Evolutionary conservation across 495 filamentous ascomycete species (phyloP).

Genomic region (Lepraria neglecta): DNA sequence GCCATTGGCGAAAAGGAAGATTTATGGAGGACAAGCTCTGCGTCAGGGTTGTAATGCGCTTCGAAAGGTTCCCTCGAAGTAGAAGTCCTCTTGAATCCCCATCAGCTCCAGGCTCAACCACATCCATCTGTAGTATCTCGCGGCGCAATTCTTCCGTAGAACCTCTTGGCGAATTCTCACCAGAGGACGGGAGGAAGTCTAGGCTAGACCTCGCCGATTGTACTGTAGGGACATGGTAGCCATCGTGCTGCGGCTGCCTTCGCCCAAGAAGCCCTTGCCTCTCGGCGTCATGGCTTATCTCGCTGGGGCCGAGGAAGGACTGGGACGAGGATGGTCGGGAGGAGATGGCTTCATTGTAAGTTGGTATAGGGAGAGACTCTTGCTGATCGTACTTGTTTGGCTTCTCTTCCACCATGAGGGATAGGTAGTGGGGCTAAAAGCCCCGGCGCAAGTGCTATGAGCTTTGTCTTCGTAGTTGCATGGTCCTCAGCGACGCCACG

Average conservation of each 20-base stretch:
- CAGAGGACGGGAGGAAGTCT: conserved; percentile 45
- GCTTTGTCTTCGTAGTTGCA: conserved; percentile 9
- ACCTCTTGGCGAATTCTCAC: conserved; percentile 37
- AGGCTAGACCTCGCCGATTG: conserved; percentile 61
- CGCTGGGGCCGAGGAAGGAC: conserved; percentile 50
- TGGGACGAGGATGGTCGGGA: conserved; percentile 57
- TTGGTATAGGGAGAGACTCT: conserved; percentile 75
- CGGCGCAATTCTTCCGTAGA: conserved; percentile 59
- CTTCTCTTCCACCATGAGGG: conserved; percentile 53
- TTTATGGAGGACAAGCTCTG: conserved; percentile 50
- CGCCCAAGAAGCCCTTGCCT: conserved; percentile 51
- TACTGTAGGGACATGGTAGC: conserved; percentile 69
- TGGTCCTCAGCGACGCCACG: neutral
- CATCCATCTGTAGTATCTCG: conserved; percentile 86
- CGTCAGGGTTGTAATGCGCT: conserved; percentile 49
- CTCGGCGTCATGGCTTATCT: conserved; percentile 54
- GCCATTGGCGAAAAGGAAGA: conserved; percentile 46
- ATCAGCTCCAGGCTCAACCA: conserved; percentile 60
- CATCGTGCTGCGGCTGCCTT: conserved; percentile 33
- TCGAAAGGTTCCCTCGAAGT: conserved; percentile 45
- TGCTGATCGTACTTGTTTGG: conserved; percentile 41
- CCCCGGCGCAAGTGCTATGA: conserved; percentile 9
- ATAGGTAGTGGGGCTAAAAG: neutral
- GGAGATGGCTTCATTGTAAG: conserved; percentile 84
- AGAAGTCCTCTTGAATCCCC: conserved; percentile 31